Conservation (phyloP, 164 flowering plant genomes). For the Hamamelis virginiana region DNA sequence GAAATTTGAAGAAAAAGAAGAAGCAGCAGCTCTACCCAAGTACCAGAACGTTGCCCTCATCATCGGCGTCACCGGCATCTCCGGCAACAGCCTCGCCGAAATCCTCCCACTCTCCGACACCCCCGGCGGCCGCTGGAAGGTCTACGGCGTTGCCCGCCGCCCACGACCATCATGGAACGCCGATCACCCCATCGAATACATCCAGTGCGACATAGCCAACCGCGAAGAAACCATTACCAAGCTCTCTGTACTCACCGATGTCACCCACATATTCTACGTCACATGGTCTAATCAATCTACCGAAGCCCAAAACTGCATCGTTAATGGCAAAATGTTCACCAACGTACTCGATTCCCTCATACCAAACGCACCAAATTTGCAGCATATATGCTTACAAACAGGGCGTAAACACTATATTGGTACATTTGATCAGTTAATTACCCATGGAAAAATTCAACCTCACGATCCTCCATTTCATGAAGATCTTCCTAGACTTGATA, state of each 20-base stretch:
- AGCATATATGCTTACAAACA: conserved; percentile 23
- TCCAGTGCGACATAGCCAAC: conserved; percentile 19
- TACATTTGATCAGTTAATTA: conserved; percentile 3
- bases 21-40: not conserved
- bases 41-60: conserved; percentile 29
- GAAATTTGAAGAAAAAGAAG: not conserved
- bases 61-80: conserved; percentile 29
- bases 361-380: conserved; percentile 19
- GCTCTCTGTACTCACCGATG: conserved; percentile 20
- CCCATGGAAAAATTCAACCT: conserved; percentile 3
- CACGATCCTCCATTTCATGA: conserved; percentile 29
- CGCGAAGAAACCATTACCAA: not conserved
- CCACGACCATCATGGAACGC: conserved; percentile 22
- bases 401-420: conserved; percentile 32
- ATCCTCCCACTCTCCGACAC: conserved; percentile 36
- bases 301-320: conserved; percentile 16
- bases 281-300: conserved; percentile 6
- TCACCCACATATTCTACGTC: conserved; percentile 30
- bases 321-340: conserved; percentile 19
- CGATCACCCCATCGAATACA: conserved; percentile 16
- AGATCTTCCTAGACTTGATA: conserved; percentile 18
- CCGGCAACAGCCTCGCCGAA: conserved; percentile 32
- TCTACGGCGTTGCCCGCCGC: conserved; percentile 33
- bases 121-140: conserved; percentile 44
- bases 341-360: conserved; percentile 22